These are phyloP conservation scores for Phylloporus rhodoxanthus DNA, from an alignment of 768 basidiomycete species.

Conservation along the genomic window DNA sequence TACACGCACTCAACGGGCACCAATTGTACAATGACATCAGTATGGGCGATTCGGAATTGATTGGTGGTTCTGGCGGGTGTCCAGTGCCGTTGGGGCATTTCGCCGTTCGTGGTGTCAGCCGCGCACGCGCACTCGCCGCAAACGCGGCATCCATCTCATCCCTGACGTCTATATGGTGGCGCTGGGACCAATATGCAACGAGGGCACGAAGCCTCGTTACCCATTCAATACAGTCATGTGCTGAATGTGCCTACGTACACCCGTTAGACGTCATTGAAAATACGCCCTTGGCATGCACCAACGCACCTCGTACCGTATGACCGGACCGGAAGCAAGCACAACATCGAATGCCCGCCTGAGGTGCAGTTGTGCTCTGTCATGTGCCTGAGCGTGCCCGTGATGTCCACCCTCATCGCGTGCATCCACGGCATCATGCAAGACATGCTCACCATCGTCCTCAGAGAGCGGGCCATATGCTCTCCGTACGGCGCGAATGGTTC, in stretches of 20 bases:
- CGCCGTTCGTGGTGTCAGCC: constrained; percentile 50
- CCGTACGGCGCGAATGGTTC: constrained; percentile 58
- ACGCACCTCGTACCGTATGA: constrained; percentile 75
- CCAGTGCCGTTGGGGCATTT: constrained; percentile 31
- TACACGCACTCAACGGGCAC: constrained; percentile 80
- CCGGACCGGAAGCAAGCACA: constrained; percentile 57
- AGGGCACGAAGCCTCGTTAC: constrained; percentile 67
- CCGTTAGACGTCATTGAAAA: constrained; percentile 1
- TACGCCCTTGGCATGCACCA: background rate
- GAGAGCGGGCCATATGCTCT: constrained; percentile 39
- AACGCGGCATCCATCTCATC: constrained; percentile 78
- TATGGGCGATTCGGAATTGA: constrained; percentile 50
- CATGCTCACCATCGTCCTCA: constrained; percentile 25
- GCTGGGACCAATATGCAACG: constrained; percentile 71
- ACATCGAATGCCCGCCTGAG: constrained; percentile 76
- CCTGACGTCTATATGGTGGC: constrained; percentile 68
- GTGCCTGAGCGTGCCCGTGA: constrained; percentile 38
- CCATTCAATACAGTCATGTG: constrained; percentile 75
- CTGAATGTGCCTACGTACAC: constrained; percentile 52
- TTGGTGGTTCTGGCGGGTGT: constrained; percentile 47
- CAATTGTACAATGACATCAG: constrained; percentile 73
- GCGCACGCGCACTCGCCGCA: constrained; percentile 41
- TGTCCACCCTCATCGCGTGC: constrained; percentile 64
- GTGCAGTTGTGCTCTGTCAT: constrained; percentile 42
- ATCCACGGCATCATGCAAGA: constrained; percentile 37